Evolutionary conservation across 345 rosid species (phyloP).

Genomic region (Boechera retrofracta): DNA sequence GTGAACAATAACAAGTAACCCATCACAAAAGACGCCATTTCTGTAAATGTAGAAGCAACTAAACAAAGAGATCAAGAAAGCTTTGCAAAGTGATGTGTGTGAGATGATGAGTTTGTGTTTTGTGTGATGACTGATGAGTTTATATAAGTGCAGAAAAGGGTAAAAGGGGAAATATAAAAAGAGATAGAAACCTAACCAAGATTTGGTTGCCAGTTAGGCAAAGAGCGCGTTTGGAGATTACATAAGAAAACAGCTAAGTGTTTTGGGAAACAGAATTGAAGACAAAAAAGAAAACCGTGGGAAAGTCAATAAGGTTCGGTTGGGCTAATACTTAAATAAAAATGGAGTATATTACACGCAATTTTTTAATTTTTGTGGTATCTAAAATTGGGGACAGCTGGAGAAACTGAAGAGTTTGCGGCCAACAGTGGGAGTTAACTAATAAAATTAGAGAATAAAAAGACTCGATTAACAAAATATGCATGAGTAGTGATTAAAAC

Average conservation of each 20-base stretch:
- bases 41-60: neutral
- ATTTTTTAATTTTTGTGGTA: neutral
- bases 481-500: no score
- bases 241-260: slow-evolving; percentile 35
- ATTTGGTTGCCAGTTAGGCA: slow-evolving; percentile 33
- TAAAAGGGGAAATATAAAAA: neutral
- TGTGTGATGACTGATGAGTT: neutral
- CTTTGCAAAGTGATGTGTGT: neutral
- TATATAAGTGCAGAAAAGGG: slow-evolving; percentile 21
- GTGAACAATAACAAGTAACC: slow-evolving; percentile 23
- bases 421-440: neutral
- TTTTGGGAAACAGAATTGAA: slow-evolving; percentile 13
- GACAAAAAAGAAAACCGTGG: slow-evolving; percentile 23
- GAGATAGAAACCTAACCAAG: slow-evolving; percentile 15
- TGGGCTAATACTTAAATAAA: neutral
- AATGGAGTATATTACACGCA: no score
- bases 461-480: neutral
- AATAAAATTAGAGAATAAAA: neutral
- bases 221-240: slow-evolving; percentile 34
- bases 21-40: slow-evolving; percentile 13
- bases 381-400: slow-evolving; percentile 6
- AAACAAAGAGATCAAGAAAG: slow-evolving; percentile 21
- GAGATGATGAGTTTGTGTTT: slow-evolving; percentile 10
- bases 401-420: neutral
- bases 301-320: slow-evolving; percentile 18